Percentiles rank a stretch among this genome's conserved stretches.
Evolutionary conservation across 2,329 filamentous ascomycete genomes (phyloP).

Genomic region (Alternaria sp.): DNA sequence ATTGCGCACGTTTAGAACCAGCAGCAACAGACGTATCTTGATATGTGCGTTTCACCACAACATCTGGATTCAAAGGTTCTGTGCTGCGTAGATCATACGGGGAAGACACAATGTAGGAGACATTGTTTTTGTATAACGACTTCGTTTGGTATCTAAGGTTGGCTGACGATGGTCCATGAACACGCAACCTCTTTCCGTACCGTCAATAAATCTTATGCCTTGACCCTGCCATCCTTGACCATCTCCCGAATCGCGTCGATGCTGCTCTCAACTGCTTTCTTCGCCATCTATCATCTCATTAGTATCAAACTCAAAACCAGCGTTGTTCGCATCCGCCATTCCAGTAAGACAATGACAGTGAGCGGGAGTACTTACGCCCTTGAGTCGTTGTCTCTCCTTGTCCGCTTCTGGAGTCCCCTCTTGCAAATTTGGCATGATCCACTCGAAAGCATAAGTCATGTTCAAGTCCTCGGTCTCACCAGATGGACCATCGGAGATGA

Average conservation of each 20-base stretch:
- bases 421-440: conserved; percentile 46
- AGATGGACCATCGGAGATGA: conserved; percentile 51
- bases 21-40: too few species aligned
- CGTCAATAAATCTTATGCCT: conserved; percentile 6
- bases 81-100: background rate
- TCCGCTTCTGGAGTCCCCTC: conserved; percentile 47
- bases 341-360: background rate
- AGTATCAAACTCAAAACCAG: background rate
- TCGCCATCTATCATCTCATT: conserved; percentile 41
- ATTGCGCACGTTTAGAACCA: background rate
- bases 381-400: conserved; percentile 35
- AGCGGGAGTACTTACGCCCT: conserved; percentile 26
- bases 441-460: conserved; percentile 60
- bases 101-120: background rate
- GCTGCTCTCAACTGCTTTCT: conserved; percentile 54
- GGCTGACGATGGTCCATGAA: background rate
- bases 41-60: too few species aligned
- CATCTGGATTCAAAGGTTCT: background rate
- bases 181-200: background rate
- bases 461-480: conserved; percentile 46
- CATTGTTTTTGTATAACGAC: background rate
- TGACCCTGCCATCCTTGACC: conserved; percentile 50
- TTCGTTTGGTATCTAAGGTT: background rate
- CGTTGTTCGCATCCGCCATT: background rate
- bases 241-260: conserved; percentile 55